Evolutionary conservation across 2,329 filamentous ascomycete genomes (phyloP).

Genomic region (Huntiella omanensis): DNA sequence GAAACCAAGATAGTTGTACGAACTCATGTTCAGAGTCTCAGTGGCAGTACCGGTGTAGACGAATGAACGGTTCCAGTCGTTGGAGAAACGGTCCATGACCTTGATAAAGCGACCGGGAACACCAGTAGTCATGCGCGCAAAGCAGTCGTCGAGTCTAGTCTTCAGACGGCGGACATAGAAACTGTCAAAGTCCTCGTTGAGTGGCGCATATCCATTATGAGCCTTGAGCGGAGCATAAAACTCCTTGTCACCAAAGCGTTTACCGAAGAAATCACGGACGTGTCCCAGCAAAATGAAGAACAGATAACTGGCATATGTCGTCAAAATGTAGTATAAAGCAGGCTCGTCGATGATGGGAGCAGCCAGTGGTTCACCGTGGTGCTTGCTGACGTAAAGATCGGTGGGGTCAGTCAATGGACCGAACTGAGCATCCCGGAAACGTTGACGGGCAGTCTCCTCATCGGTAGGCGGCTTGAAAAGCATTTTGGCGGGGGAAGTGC

Average conservation of each 20-base stretch:
- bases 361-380: constrained; percentile 61
- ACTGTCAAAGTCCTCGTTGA: constrained; percentile 97
- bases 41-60: constrained; percentile 76
- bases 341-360: constrained; percentile 86
- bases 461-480: constrained; percentile 76
- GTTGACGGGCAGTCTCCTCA: constrained; percentile 60
- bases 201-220: constrained; percentile 75
- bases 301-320: constrained; percentile 95
- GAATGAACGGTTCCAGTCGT: constrained; percentile 85
- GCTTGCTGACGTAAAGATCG: constrained; percentile 79
- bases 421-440: constrained; percentile 74
- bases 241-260: constrained; percentile 73
- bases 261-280: constrained; percentile 92
- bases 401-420: constrained; percentile 62
- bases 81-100: constrained; percentile 71
- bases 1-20: constrained; percentile 98
- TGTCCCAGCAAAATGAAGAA: constrained; percentile 91
- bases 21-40: constrained; percentile 95
- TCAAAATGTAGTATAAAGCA: constrained; percentile 89
- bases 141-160: constrained; percentile 90
- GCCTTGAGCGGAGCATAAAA: constrained; percentile 65
- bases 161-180: constrained; percentile 92
- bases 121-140: constrained; percentile 77
- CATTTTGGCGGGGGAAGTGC: constrained; percentile 36
- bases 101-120: constrained; percentile 91